Evolutionary conservation across 1,139 yeast species (phyloP).

Genomic region (Arxiozyma heterogenica): DNA sequence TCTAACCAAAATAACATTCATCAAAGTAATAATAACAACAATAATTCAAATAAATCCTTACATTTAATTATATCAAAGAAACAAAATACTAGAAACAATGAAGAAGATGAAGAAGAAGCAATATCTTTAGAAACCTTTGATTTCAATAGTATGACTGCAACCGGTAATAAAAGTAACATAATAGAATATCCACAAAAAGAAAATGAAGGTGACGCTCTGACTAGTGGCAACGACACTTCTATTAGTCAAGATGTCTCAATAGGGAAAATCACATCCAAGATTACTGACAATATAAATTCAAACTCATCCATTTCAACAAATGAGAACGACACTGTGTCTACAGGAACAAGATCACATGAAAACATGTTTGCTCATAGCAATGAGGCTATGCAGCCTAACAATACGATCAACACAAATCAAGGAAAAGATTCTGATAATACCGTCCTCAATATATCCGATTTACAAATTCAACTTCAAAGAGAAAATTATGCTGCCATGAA

Average conservation of each 20-base stretch:
- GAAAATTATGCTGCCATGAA: slow-evolving; percentile 55
- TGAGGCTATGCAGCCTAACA: neutral
- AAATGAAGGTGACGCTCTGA: neutral
- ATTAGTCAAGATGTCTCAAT: neutral
- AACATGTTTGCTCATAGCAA: neutral
- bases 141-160: neutral
- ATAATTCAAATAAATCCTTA: neutral
- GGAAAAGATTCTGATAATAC: neutral
- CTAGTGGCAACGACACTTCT: neutral
- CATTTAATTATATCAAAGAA: neutral
- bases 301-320: neutral
- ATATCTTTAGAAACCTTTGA: neutral
- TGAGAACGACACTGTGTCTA: neutral
- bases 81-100: neutral
- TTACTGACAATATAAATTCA: neutral
- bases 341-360: neutral
- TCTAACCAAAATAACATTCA: neutral
- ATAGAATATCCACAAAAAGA: neutral
- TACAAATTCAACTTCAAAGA: slow-evolving; percentile 41
- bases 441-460: slow-evolving; percentile 8
- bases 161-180: neutral
- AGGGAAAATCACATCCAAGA: neutral
- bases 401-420: neutral
- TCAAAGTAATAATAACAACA: neutral
- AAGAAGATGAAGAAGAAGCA: neutral